A percentile compares a stretch with the other conserved stretches of the same genome.
Evolutionary conservation across 305 asterid genomes (phyloP).

Genomic region (Solanum hybrid): DNA sequence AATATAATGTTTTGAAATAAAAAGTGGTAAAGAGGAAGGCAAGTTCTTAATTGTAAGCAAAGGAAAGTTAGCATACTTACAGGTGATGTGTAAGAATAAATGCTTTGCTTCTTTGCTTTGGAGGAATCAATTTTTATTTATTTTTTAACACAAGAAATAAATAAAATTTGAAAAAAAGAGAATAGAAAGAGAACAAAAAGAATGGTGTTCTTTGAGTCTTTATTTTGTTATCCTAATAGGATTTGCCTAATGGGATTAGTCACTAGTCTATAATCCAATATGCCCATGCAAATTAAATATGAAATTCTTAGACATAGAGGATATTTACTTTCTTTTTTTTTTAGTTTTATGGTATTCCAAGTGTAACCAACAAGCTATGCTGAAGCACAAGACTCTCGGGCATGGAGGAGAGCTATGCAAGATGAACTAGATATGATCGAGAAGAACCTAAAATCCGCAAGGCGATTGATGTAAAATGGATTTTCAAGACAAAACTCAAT

Average conservation of each 20-base stretch:
- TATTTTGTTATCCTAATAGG: constrained; percentile 31
- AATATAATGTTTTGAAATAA: neutral
- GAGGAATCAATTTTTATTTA: constrained; percentile 7
- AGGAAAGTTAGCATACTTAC: constrained; percentile 57
- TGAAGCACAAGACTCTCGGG: no score
- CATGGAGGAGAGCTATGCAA: no score
- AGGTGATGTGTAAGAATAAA: constrained; percentile 39
- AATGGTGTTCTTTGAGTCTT: constrained; percentile 36
- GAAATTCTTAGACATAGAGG: constrained; percentile 15
- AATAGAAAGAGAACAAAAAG: constrained; percentile 11
- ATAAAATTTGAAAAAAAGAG: neutral
- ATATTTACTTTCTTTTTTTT: constrained; percentile 3
- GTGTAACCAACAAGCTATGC: no score
- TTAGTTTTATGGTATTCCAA: constrained; percentile 10
- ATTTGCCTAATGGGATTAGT: constrained; percentile 20
- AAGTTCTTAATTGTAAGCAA: constrained; percentile 68
- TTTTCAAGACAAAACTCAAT: no score
- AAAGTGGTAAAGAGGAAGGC: constrained; percentile 2
- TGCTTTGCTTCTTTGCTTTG: constrained; percentile 77
- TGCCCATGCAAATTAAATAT: constrained; percentile 44
- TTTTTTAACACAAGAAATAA: neutral
- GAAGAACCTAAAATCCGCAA: no score
- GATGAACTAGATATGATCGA: no score
- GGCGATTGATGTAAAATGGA: no score
- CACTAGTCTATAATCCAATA: constrained; percentile 11